Percentiles rank a stretch among this genome's conserved stretches.
Evolutionary conservation across 768 basidiomycete genomes (phyloP).

Genomic region (Naematelia aurantialba): DNA sequence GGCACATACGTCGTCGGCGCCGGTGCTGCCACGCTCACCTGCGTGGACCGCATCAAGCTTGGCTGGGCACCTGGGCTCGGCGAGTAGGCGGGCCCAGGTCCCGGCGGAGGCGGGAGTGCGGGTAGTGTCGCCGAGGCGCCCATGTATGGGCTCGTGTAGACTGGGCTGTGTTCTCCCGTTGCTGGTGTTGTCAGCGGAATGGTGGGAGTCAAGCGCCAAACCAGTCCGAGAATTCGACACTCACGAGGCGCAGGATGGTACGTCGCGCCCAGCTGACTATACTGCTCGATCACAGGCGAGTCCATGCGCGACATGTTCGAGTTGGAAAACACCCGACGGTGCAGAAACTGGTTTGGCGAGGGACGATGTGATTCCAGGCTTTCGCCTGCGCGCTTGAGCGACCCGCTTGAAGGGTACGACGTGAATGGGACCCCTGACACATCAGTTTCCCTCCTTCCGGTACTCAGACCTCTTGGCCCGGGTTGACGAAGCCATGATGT

Average conservation of each 20-base stretch:
- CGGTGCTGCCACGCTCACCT: constrained; percentile 20
- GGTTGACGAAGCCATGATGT: not conserved
- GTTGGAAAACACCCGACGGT: constrained; percentile 57
- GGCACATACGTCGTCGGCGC: constrained; percentile 11
- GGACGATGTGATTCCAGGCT: constrained; percentile 28
- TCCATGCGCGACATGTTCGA: constrained; percentile 9
- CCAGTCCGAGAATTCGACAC: not conserved
- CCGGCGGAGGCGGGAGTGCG: not conserved
- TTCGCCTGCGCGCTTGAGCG: constrained; percentile 37
- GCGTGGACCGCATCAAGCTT: constrained; percentile 43
- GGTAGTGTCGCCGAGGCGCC: constrained; percentile 3
- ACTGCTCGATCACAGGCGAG: constrained; percentile 26
- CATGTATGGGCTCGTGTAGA: not conserved
- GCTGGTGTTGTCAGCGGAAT: no score
- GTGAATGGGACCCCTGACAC: not conserved
- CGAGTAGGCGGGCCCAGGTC: not conserved
- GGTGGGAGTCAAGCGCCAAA: no score
- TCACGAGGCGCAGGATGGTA: constrained; percentile 10
- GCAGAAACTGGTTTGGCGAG: constrained; percentile 23
- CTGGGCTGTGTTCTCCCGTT: no score
- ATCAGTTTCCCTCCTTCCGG: not conserved
- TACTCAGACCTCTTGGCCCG: not conserved
- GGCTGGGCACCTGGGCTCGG: constrained; percentile 32
- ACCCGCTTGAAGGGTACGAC: not conserved
- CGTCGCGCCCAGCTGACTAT: constrained; percentile 15